Evolutionary conservation across 73 alveolate species (phyloP).

Genomic region (Paramecium pentaurelia): DNA sequence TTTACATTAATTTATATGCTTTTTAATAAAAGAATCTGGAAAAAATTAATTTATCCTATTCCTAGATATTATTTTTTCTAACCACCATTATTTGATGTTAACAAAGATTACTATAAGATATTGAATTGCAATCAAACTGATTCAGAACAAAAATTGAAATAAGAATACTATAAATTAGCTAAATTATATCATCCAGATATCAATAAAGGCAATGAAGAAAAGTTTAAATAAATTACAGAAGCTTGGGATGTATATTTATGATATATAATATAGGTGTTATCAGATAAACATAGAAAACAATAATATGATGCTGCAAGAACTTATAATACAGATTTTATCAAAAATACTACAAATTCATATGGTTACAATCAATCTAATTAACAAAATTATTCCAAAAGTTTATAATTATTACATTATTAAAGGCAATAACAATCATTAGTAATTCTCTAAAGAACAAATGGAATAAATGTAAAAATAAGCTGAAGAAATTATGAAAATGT

Average conservation of each 20-base stretch:
- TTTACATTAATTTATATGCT: background rate
- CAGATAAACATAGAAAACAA: background rate
- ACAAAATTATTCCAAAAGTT: background rate
- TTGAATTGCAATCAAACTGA: conserved; percentile 77
- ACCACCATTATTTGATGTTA: conserved; percentile 15
- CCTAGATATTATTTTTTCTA: conserved; percentile 1
- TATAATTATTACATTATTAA: background rate
- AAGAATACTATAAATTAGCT: conserved; percentile 90
- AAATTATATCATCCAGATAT: conserved; percentile 94
- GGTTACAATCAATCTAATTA: background rate
- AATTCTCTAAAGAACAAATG: background rate
- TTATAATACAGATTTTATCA: background rate
- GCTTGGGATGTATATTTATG: conserved; percentile 62
- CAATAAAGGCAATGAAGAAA: conserved; percentile 67
- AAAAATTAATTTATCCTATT: background rate
- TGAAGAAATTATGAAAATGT: conserved; percentile 3
- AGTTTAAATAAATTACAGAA: conserved; percentile 71
- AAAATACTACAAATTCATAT: background rate
- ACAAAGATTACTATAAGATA: conserved; percentile 63
- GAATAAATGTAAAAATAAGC: background rate
- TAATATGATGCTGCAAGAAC: conserved; percentile 8
- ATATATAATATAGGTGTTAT: background rate
- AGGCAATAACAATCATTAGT: background rate
- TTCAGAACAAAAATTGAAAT: conserved; percentile 78
- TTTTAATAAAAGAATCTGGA: conserved; percentile 15